Base-by-base conservation (phyloP, 345 rosid genomes). In the Linum trigynum region DNA sequence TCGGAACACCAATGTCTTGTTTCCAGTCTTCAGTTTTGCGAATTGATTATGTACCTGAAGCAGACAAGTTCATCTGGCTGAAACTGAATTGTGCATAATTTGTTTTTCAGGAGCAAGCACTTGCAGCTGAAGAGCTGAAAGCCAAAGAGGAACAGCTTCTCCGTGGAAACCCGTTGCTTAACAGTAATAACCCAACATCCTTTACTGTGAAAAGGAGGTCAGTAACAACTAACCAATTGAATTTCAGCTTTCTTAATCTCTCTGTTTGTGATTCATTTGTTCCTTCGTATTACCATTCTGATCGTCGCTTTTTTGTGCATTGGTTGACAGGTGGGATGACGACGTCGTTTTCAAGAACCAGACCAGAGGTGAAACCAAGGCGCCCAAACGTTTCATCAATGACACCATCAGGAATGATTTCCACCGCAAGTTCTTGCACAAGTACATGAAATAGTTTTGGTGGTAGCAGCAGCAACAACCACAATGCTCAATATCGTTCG, bases 341-440 rank as follows among this genome's bases (percentile, higher is more conserved):
- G 99, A 94, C 82, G 99, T 94, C 66, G 96, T 90, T 5, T 90
- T 90, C 80, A 94, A 90, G 88, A 94, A 94, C 72, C 99, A 94
- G 82, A 84, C 99, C n/a, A 90, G 99, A 40, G 99, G 97, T 37
- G 99, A 90, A 82, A 82, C 82, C 67, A 94, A 90, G 85, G 68
- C 92, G 41, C 85, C 86, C 0, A 94, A 94, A 83, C 97, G 97
- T 77, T 90, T 94, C 84, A 90, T 90, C 79, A 94, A 94, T 63
- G 99, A 90, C 79, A 94, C 99, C 37, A 88, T 90, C 42, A 84
- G 97, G 70, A 94, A 72, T 65, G 99, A 94, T 76, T 94, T 94
- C 75, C 99, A 94, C 78, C 76, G 92, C 61, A 94, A 88, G 75
- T 94, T 90, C 77, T 83, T 94, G 64, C 96, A 86, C 36, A 90